Evolutionary conservation across 768 basidiomycete species (phyloP), one percentile per base, ranked within the genome.

Genomic region (Boletus coccyginus): DNA sequence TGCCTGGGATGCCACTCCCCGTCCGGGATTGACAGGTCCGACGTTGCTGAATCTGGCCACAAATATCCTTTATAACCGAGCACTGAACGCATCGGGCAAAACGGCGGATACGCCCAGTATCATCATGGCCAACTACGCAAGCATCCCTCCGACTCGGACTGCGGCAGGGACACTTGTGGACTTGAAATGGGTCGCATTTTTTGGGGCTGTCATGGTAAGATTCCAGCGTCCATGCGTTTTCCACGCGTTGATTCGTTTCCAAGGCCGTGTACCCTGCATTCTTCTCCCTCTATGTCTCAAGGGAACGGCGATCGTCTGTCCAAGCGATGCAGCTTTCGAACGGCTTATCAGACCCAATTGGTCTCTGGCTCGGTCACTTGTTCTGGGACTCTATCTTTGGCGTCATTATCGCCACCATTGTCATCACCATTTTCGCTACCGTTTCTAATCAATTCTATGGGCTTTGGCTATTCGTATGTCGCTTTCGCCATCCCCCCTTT

Each of bases 241-340:
- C 51, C n/a, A 3, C 44, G 12, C 52, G 19, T 16, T 53, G 13
- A 58, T 43, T 40, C 29, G 36, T 27, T 42, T 47, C 43, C 10
- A 14, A 89, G 87, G 77, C 86, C 12, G 84, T 89, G 1, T 92
- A 81, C 64, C 88, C 90, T n/a, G 90, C 90, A 4, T 92, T 92
- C 73, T 90, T 84, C 61, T 80, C 87, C 11, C 68, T 92, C 14
- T 92, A 92, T 67, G 88, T 90, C 5, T 84, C 88, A 0, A 78
- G 78, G 57, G 90, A 92, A 65, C 81, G 87, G 11, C 78, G 82
- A 3, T 82, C 84, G 3, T 70, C 74, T 44, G 87, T 92, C 0
- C 88, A 91, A 66, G 86, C 89, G 3, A 92, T 92, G 87, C 90
- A 92, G 64, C 74, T 87, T 36, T 88, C 86, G 36, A 90, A 92